Evolutionary conservation across 2,329 filamentous ascomycete species (phyloP).

Genomic region (Botrytis medusae): DNA sequence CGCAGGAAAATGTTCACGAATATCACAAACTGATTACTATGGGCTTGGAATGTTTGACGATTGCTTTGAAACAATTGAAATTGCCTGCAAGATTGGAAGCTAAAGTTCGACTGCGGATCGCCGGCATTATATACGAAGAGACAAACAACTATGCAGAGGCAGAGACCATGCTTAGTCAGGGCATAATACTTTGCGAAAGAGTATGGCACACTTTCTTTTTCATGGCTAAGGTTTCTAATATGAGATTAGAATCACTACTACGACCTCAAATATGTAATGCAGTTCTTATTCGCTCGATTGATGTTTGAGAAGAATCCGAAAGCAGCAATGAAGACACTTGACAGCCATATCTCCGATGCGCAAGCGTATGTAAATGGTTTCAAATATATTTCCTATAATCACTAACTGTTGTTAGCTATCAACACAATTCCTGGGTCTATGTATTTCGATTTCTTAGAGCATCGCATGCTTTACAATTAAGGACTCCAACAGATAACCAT

Average conservation of each 20-base stretch:
- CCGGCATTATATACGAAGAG: constrained; percentile 67
- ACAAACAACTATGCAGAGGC: constrained; percentile 74
- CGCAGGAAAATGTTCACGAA: constrained; percentile 54
- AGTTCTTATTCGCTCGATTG: constrained; percentile 69
- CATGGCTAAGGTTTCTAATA: not conserved
- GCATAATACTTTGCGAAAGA: constrained; percentile 67
- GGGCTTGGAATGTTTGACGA: constrained; percentile 70
- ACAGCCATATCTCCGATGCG: constrained; percentile 66
- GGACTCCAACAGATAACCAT: constrained; percentile 59
- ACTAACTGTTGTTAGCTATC: constrained; percentile 46
- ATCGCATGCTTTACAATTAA: constrained; percentile 63
- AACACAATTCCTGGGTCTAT: constrained; percentile 72
- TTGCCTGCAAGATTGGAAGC: constrained; percentile 67
- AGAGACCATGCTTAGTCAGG: constrained; percentile 70
- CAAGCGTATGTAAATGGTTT: constrained; percentile 53
- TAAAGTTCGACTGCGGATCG: constrained; percentile 68
- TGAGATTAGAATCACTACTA: constrained; percentile 51
- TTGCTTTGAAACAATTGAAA: constrained; percentile 61
- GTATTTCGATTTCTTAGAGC: constrained; percentile 74
- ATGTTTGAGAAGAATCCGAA: constrained; percentile 70
- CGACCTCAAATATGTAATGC: constrained; percentile 76
- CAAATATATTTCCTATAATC: constrained; percentile 8
- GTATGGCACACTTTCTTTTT: constrained; percentile 41
- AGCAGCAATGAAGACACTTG: constrained; percentile 70
- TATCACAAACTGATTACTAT: constrained; percentile 74